Conservation (phyloP, 2,329 filamentous ascomycete species). For the Clonostachys chloroleuca region DNA sequence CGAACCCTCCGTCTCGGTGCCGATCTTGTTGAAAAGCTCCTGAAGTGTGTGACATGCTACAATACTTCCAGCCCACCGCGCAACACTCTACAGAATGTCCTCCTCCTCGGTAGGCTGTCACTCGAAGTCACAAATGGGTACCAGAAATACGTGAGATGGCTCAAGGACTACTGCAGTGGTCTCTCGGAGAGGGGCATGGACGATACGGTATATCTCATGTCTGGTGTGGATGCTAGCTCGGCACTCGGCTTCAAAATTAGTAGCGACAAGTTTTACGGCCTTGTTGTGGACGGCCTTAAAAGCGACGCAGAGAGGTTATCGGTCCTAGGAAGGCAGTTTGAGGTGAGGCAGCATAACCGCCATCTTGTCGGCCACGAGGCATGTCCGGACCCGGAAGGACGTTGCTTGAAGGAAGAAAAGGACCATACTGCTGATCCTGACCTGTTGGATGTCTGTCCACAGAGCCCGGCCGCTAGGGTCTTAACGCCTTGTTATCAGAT, state of each 20-base stretch:
- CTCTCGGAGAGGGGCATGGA: neutral
- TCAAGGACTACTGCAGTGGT: neutral
- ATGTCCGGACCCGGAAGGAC: slow-evolving; percentile 14
- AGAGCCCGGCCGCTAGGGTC: slow-evolving; percentile 10
- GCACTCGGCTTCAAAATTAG: neutral
- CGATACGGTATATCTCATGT: neutral
- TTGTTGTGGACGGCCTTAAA: neutral
- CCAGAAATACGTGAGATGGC: slow-evolving; percentile 12
- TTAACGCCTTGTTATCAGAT: slow-evolving; percentile 18
- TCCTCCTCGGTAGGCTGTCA: slow-evolving; percentile 16
- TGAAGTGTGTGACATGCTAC: slow-evolving; percentile 14
- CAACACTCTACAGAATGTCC: slow-evolving; percentile 17
- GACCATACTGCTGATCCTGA: slow-evolving; percentile 9
- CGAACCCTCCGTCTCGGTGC: neutral
- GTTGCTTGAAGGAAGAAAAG: slow-evolving; percentile 13
- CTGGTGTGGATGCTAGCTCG: neutral
- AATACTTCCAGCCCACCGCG: slow-evolving; percentile 18
- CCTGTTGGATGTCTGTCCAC: slow-evolving; percentile 17
- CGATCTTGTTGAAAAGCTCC: neutral
- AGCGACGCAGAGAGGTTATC: slow-evolving; percentile 2
- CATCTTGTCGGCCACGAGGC: slow-evolving; percentile 17
- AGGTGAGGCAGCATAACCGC: slow-evolving; percentile 15
- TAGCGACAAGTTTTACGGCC: neutral
- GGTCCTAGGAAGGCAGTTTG: slow-evolving; percentile 12
- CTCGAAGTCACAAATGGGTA: slow-evolving; percentile 16